Evolutionary conservation across 257 asterid species (phyloP).

Genomic region (Lycium ferocissimum): DNA sequence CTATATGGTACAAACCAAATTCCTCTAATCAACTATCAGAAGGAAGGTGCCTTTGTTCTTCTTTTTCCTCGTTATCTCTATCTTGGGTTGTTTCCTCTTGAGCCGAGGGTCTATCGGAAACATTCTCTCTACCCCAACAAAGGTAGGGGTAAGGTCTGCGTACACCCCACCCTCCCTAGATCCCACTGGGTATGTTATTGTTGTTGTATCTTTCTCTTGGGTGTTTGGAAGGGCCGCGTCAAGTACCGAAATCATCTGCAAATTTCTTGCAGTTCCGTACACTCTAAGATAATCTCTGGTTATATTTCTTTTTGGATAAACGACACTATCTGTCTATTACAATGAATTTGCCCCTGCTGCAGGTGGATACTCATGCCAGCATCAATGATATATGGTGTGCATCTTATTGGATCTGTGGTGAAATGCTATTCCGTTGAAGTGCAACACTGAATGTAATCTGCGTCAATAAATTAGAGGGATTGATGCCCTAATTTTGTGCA

Average conservation of each 20-base stretch:
- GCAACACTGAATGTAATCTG: slow-evolving; percentile 25
- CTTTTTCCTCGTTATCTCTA: background rate
- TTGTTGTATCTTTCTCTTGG: background rate
- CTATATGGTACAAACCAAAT: background rate
- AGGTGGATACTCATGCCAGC: background rate
- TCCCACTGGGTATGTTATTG: too few relatives aligned
- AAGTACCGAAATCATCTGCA: background rate
- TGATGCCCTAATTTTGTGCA: slow-evolving; percentile 17
- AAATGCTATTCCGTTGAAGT: background rate
- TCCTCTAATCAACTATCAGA: background rate
- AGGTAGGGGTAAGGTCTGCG: too few relatives aligned
- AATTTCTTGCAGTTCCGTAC: background rate
- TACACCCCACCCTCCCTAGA: too few relatives aligned
- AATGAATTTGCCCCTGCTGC: background rate
- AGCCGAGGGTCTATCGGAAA: too few relatives aligned
- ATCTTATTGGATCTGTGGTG: background rate
- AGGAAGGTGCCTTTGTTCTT: background rate
- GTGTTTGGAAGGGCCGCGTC: background rate
- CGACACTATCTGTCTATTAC: background rate
- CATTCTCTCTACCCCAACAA: too few relatives aligned
- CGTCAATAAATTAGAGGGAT: slow-evolving; percentile 16
- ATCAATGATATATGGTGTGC: slow-evolving; percentile 12
- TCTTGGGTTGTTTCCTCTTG: background rate
- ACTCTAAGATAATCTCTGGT: background rate
- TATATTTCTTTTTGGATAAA: background rate